phyloP scores from a whole-genome alignment of 306 rosid species.

The Casuarina glauca region DNA sequence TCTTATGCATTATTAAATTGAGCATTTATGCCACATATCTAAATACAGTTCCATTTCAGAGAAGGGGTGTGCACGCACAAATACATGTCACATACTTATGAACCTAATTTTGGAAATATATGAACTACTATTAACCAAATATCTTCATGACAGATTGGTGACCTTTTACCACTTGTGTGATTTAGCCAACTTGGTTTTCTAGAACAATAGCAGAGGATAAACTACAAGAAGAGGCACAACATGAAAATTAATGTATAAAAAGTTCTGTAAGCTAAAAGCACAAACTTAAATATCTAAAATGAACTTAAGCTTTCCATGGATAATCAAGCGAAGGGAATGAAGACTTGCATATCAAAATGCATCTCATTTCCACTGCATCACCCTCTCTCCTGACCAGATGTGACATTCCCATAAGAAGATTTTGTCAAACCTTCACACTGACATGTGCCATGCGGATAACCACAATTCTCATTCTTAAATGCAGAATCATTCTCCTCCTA shows the following conservation, averaged over 20 bases:
- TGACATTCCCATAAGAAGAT: slow-evolving; percentile 50
- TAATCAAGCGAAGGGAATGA: slow-evolving; percentile 49
- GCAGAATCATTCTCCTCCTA: slow-evolving; percentile 62
- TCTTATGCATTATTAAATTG: neutral
- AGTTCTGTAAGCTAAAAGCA: slow-evolving; percentile 10
- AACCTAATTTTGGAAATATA: neutral
- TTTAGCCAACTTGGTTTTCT: neutral
- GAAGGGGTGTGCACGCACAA: neutral
- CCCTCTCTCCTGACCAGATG: slow-evolving; percentile 48
- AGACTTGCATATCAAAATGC: slow-evolving; percentile 62
- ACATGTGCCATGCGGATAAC: slow-evolving; percentile 64
- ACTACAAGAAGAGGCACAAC: neutral
- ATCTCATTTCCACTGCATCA: slow-evolving; percentile 54
- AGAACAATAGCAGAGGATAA: neutral
- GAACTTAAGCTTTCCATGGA: slow-evolving; percentile 25
- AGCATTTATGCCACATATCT: neutral
- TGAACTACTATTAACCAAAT: neutral
- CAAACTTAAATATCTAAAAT: slow-evolving; percentile 17
- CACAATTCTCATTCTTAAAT: slow-evolving; percentile 59
- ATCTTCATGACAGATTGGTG: neutral
- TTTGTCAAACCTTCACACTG: slow-evolving; percentile 30
- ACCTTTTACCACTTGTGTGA: neutral
- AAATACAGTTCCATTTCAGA: neutral
- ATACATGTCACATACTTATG: neutral
- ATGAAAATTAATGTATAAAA: neutral